Evolutionary conservation across 768 basidiomycete species (phyloP).

Genomic region (Tylopilus sp.): DNA sequence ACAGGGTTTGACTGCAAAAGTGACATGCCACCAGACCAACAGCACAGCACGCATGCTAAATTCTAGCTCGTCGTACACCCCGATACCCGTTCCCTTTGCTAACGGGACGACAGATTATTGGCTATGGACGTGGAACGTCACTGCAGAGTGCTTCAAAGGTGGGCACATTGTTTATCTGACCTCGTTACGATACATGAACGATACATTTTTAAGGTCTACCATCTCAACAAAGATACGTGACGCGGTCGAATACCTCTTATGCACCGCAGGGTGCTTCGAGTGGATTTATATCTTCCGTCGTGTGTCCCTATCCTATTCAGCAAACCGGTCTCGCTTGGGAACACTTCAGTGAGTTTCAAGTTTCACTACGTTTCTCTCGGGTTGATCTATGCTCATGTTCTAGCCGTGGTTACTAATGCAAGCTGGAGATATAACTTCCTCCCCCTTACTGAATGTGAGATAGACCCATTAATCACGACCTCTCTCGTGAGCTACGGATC

Average conservation of each 20-base stretch:
- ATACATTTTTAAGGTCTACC: background rate
- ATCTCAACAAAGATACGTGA: conserved; percentile 4
- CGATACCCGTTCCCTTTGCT: background rate
- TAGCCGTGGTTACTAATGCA: background rate
- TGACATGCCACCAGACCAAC: background rate
- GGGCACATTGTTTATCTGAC: background rate
- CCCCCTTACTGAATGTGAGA: conserved; percentile 1
- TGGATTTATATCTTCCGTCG: conserved; percentile 1
- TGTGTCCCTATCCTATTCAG: conserved; percentile 2
- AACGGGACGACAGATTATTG: conserved; percentile 3
- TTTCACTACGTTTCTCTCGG: background rate
- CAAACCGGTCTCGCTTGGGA: background rate
- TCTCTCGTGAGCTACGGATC: conserved; percentile 13
- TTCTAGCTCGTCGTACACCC: background rate
- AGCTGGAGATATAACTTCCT: conserved; percentile 15
- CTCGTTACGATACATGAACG: background rate
- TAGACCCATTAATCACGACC: conserved; percentile 7
- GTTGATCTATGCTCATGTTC: background rate
- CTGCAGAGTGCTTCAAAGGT: background rate
- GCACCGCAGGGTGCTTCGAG: background rate
- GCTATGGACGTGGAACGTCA: conserved; percentile 6
- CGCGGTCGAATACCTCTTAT: background rate
- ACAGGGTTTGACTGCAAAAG: conserved; percentile 20
- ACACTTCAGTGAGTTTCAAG: background rate
- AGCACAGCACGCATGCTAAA: background rate